Evolutionary conservation across 306 rosid species (phyloP).

Genomic region (Luffa acutangula): DNA sequence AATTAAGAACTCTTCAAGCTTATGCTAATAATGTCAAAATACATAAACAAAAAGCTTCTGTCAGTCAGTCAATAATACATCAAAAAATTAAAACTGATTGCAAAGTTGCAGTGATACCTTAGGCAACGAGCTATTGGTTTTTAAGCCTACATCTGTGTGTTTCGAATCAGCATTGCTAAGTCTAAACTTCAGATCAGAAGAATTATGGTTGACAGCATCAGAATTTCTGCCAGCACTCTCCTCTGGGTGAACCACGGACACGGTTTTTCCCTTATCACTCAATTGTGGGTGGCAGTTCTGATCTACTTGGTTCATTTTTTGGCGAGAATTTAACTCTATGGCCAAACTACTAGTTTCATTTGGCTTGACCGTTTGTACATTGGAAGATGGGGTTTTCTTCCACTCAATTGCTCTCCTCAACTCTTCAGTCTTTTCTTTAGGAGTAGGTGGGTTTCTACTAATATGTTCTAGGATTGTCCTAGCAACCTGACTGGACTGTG

Average conservation of each 20-base stretch:
- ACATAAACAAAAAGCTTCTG: not conserved
- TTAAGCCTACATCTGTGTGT: not conserved
- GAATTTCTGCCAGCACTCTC: slow-evolving; percentile 21
- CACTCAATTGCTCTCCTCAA: slow-evolving; percentile 48
- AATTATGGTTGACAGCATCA: slow-evolving; percentile 20
- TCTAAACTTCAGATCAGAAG: slow-evolving; percentile 20
- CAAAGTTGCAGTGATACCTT: not conserved
- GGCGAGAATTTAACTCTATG: slow-evolving; percentile 20
- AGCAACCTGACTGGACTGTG: slow-evolving; percentile 63
- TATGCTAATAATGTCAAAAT: not conserved
- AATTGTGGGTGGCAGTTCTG: slow-evolving; percentile 22
- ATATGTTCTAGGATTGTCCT: slow-evolving; percentile 76
- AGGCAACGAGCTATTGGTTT: not conserved
- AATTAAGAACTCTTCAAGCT: not conserved
- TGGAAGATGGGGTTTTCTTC: slow-evolving; percentile 47
- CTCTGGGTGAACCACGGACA: not conserved
- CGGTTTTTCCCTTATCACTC: slow-evolving; percentile 21
- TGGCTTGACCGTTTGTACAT: slow-evolving; percentile 20
- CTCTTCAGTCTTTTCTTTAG: slow-evolving; percentile 66
- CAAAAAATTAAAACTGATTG: not conserved
- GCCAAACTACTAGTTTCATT: slow-evolving; percentile 27
- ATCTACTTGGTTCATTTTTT: slow-evolving; percentile 18
- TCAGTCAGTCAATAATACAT: not conserved
- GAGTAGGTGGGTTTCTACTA: slow-evolving; percentile 63
- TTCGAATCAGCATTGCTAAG: slow-evolving; percentile 14